Evolutionary conservation across 1,139 yeast species (phyloP), one percentile per base, ranked within the genome.

Genomic region (Taphrina flavorubra): DNA sequence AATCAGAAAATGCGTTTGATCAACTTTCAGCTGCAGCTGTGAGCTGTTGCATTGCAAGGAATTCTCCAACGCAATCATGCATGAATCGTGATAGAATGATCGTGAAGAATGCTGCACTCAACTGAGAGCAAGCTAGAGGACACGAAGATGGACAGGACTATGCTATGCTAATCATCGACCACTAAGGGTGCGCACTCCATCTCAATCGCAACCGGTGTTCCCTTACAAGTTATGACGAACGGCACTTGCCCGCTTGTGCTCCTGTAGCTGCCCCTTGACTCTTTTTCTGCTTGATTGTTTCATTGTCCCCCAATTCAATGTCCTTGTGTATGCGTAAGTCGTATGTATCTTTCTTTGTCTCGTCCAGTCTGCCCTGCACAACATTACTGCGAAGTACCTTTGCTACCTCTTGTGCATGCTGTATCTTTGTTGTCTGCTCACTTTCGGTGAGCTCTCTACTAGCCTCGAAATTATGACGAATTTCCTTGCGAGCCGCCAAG

Each of bases 221-320:
- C n/a, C 4, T n/a, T 2, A 16, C 51, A 16, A 14, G 13, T 58
- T 39, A 58, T 25, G 62, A 42, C 6, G 62, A 58, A 14, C 62
- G 25, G 47, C 61, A 56, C 39, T 55, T 42, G 18, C 60, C 51
- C 6, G 36, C 51, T 7, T 51, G 46, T 25, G 31, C 31, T 7
- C 18, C 42, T 16, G 39, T 18, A 5, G 61, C 72, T 7, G 70
- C 65, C 3, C 67, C 61, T 39, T 47, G 65, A 11, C 69, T 60
- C 61, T 72, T 72, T 31, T 71, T 70, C 36, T 73, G 77, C 74
- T 83, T 84, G 69, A 86, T 79, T 58, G 82, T 79, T 20, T 86
- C 96, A 77, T 94, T 94, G 76, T 92, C 97, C 14, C 98, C 98
- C 67, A 92, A 81, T 78, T 94, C 98, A 0, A 96, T 90, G 65